Conservation (phyloP, 1,284 basidiomycete species). For the Marasmius oreades region DNA sequence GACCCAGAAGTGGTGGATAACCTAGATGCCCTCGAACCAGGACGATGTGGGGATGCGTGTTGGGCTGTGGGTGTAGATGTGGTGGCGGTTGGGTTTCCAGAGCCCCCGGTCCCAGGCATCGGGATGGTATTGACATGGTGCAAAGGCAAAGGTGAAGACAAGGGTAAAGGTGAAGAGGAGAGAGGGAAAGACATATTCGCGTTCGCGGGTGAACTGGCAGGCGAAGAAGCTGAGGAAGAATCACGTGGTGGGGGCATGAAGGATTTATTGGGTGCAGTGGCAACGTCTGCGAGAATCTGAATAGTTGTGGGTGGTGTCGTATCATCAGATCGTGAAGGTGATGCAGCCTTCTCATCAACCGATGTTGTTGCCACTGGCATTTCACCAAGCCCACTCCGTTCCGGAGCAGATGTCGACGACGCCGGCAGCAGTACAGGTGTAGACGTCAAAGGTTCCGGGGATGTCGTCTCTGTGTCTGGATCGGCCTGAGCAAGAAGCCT, state of each 20-base stretch:
- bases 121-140: slow-evolving; percentile 24
- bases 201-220: background rate
- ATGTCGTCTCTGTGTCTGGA: slow-evolving; percentile 27
- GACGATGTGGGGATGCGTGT: slow-evolving; percentile 54
- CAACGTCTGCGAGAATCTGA: too few species aligned
- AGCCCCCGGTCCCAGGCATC: slow-evolving; percentile 24
- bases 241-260: background rate
- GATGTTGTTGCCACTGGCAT: background rate
- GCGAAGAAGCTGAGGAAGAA: background rate
- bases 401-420: background rate
- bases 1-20: slow-evolving; percentile 61
- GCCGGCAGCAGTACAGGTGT: background rate
- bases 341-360: too few species aligned
- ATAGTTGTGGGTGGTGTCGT: too few species aligned
- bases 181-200: background rate
- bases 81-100: slow-evolving; percentile 28
- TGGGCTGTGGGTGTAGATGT: too few species aligned
- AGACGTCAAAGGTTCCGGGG: background rate
- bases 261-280: too few species aligned
- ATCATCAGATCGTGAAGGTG: too few species aligned
- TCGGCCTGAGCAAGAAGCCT: slow-evolving; percentile 70
- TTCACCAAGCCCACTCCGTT: background rate
- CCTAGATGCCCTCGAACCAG: slow-evolving; percentile 65
- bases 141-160: background rate
- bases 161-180: background rate